Base-by-base conservation (phyloP, 2,329 filamentous ascomycete genomes). In the Trichoderma harzianum region DNA sequence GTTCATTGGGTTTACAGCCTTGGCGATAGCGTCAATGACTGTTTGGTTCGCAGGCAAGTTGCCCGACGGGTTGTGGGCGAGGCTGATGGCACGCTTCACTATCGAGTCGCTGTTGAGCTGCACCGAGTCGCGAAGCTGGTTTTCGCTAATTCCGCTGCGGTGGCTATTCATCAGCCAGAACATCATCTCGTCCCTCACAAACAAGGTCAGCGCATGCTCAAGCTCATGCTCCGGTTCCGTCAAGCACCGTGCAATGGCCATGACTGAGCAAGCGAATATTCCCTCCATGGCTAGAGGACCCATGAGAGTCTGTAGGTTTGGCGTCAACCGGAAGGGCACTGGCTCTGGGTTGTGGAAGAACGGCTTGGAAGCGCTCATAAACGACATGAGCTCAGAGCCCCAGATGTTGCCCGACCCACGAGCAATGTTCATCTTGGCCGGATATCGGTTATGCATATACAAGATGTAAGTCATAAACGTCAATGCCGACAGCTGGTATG, bases 401-500 rank as follows among this genome's bases (percentile, higher is more conserved):
- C 97, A 99, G 76, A 99, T 93, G 78, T 97, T 96, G 75, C 97
- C 97, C 7, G 92, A 94, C 34, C 89, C 89, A 28, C 94, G 91
- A 12, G 94, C 92, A 78, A 99, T 97, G 82, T 93, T 92, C 81
- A 98, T 92, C 86, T 99, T 99, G 82, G 95, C 94, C 7, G 96
- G 97, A 81, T 96, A 97, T 34, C 96, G 93, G 80, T 94, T 94
- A 80, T 95, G 94, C 90, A 99, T 98, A 84, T 95, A 95, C 84
- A 99, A 92, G 72, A 98, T 92, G 80, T 98, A 99, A 5, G 96
- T 98, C 92, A 99, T 97, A 84, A 99, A 99, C 1, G 96, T 97
- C 74, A 98, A 88, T 2, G 95, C 90, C 24, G 96, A 95, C 73
- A 97, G 91, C 83, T 99, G 96, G 85, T 98, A 98, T 26, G 94